A percentile compares a stretch with the other conserved stretches of the same genome.
These are phyloP conservation scores for Oryza officinalis DNA, from an alignment of 176 grass and related monocot genomes.

Conservation along the genomic window DNA sequence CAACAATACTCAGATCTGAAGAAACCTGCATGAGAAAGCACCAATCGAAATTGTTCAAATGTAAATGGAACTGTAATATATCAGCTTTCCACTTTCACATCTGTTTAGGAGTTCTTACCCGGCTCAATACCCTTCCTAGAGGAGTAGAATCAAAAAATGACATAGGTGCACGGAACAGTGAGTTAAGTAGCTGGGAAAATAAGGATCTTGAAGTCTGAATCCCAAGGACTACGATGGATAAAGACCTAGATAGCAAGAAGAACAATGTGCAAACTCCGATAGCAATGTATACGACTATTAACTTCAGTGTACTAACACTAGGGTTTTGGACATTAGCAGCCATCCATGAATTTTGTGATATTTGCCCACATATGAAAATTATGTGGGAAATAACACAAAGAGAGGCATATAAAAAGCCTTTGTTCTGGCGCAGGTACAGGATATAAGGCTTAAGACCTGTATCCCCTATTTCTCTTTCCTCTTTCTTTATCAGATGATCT, in stretches of 20 bases:
- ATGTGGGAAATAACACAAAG: constrained; percentile 51
- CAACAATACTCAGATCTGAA: constrained; percentile 79
- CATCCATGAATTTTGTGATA: constrained; percentile 98
- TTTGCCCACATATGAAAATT: constrained; percentile 73
- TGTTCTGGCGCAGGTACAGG: constrained; percentile 74
- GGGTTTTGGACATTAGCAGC: constrained; percentile 82
- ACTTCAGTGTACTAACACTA: constrained; percentile 59
- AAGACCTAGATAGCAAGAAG: constrained; percentile 68
- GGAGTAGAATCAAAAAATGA: constrained; percentile 95
- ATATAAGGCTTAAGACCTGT: constrained; percentile 78
- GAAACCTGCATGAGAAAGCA: constrained; percentile 66
- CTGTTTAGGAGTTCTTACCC: constrained; percentile 58
- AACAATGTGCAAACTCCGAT: constrained; percentile 66
- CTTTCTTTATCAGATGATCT: constrained; percentile 82
- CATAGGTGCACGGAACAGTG: constrained; percentile 84
- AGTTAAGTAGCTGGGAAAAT: constrained; percentile 73
- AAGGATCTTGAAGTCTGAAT: constrained; percentile 85
- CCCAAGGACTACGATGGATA: constrained; percentile 57
- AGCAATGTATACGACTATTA: constrained; percentile 78
- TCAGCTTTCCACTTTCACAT: constrained; percentile 6
- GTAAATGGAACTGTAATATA: background rate
- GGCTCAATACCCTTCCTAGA: constrained; percentile 85
- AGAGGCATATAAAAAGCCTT: constrained; percentile 70
- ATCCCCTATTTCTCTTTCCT: constrained; percentile 89
- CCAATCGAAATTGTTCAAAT: constrained; percentile 1